Base-by-base conservation (phyloP, 2,329 filamentous ascomycete genomes). In the Penicillium sp. region DNA sequence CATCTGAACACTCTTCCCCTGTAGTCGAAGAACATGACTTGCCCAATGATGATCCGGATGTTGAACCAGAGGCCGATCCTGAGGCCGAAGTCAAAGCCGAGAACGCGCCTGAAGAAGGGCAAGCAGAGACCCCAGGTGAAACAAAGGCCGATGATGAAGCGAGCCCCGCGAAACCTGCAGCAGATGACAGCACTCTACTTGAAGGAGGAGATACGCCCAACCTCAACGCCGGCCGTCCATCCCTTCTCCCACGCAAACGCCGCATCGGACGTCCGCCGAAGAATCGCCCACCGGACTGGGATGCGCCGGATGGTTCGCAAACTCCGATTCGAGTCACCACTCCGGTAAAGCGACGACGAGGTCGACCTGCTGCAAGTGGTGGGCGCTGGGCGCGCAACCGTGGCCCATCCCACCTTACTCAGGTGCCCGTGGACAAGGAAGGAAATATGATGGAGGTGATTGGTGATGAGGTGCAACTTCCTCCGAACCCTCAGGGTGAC, bases 371-470 rank as follows among this genome's bases (percentile, higher is more conserved):
- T 41, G 68, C 75, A 45, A 74, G 76, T 50, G 79, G 77, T 42
- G 82, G 81, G 16, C 72, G 87, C 50, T 89, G 89, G 82, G 81
- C 87, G 74, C 68, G 87, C 71, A 58, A 84, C 73, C 84, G 86
- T 46, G 84, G 84, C 31, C 81, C 84, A 11, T 84, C 85, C 31
- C 87, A 90, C 61, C 83, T 87, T 40, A 88, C 84, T 1, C 82
- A 89, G 62, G 87, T 95, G 51, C 83, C 89, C 4, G 85, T 95
- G 50, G 93, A 97, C 69, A 94, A 94, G 63, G 89, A 96, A 61
- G 93, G 93, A 42, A 95, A 89, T 48, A 83, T 89, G 70, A 85
- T 91, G 71, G 86, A 93, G 62, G 91, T 98, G 47, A 78, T 89
- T 50, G 80, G 95, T 63, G 93, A 98, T 61, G 93, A 98, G 72